These are phyloP conservation scores for Neurospora sp. DNA, from an alignment of 495 filamentous ascomycete species.

Conservation along the genomic window DNA sequence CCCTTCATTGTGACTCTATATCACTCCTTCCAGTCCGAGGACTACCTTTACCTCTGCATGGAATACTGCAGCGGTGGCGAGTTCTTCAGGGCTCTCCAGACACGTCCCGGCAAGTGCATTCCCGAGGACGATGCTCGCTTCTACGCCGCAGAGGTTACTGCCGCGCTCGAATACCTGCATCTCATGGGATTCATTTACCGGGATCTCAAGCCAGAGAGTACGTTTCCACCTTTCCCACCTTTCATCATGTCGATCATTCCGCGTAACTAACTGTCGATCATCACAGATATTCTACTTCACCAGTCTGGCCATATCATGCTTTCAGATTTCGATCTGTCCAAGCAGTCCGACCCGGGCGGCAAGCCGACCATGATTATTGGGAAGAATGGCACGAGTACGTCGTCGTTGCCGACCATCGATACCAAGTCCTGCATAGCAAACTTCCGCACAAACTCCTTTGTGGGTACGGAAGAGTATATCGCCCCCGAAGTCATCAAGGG, in stretches of 20 bases:
- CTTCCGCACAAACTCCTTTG: slow-evolving; percentile 97
- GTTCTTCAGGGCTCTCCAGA: slow-evolving; percentile 95
- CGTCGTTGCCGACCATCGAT: slow-evolving; percentile 85
- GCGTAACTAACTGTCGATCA: slow-evolving; percentile 6
- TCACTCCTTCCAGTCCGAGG: slow-evolving; percentile 97
- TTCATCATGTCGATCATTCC: neutral
- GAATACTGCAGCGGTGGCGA: slow-evolving; percentile 98
- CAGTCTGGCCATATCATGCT: slow-evolving; percentile 99
- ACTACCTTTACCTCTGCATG: slow-evolving; percentile 98
- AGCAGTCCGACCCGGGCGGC: slow-evolving; percentile 93
- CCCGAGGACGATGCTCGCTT: slow-evolving; percentile 94
- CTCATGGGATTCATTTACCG: slow-evolving; percentile 99
- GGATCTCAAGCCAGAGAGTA: slow-evolving; percentile 96
- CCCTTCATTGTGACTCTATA: slow-evolving; percentile 98
- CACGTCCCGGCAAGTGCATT: slow-evolving; percentile 91
- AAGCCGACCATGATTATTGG: slow-evolving; percentile 95
- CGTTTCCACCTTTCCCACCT: slow-evolving; percentile 17
- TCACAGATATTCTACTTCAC: slow-evolving; percentile 84
- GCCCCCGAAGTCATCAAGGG: slow-evolving; percentile 98
- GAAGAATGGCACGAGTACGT: slow-evolving; percentile 67
- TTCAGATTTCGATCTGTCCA: slow-evolving; percentile 96
- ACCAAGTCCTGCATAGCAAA: slow-evolving; percentile 98
- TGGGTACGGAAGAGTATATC: slow-evolving; percentile 97
- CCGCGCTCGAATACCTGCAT: slow-evolving; percentile 92
- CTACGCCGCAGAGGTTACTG: slow-evolving; percentile 97